Evolutionary conservation across 305 asterid species (phyloP).

Genomic region (Fraxinus ornus): DNA sequence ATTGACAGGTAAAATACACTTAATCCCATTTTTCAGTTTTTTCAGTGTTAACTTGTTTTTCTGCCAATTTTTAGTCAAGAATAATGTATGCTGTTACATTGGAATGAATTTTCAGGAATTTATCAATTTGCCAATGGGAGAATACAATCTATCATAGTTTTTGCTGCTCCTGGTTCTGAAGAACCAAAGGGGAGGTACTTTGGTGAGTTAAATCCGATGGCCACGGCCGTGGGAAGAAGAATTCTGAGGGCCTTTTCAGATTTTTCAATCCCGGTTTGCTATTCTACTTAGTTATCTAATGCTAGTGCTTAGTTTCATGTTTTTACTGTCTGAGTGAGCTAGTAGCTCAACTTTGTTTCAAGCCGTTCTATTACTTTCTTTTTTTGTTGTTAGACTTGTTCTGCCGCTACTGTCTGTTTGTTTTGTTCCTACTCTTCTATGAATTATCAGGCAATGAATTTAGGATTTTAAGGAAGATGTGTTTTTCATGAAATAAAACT

Average conservation of each 20-base stretch:
- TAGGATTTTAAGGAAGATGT: constrained; percentile 13
- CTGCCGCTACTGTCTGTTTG: constrained; percentile 13
- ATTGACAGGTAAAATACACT: constrained; percentile 23
- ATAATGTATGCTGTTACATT: constrained; percentile 14
- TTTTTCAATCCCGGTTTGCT: constrained; percentile 47
- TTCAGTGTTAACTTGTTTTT: background rate
- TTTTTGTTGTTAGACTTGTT: constrained; percentile 33
- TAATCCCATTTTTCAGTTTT: background rate
- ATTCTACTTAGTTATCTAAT: constrained; percentile 33
- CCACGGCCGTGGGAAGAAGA: constrained; percentile 39
- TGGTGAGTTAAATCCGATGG: constrained; percentile 42
- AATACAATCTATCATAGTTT: background rate
- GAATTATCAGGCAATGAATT: constrained; percentile 17
- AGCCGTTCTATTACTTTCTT: constrained; percentile 24
- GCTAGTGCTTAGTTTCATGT: constrained; percentile 7
- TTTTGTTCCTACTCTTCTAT: constrained; percentile 15
- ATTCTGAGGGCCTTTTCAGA: constrained; percentile 51
- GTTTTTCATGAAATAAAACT: background rate
- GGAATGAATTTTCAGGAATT: constrained; percentile 30
- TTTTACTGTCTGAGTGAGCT: constrained; percentile 35
- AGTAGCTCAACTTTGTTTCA: constrained; percentile 35
- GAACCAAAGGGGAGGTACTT: constrained; percentile 29
- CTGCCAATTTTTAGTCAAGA: background rate
- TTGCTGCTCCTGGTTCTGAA: constrained; percentile 22
- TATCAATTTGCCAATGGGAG: background rate